phyloP scores from a whole-genome alignment of 2,329 filamentous ascomycete species.

The Albifimbria verrucaria region DNA sequence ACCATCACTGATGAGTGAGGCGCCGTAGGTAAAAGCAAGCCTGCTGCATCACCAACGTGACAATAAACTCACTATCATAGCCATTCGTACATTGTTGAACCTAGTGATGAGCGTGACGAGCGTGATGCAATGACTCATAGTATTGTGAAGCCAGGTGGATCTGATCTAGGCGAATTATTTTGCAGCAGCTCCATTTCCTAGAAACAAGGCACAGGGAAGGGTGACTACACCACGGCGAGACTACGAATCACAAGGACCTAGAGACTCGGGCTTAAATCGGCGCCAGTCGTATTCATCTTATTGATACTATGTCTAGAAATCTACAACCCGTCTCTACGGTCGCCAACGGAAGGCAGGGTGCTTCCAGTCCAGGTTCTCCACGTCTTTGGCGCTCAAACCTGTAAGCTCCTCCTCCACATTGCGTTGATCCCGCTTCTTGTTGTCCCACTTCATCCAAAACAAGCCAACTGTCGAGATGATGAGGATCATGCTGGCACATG shows the following conservation, averaged over 20 bases:
- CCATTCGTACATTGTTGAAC: too few species aligned
- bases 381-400: slow-evolving; percentile 49
- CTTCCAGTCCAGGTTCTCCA: slow-evolving; percentile 63
- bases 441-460: slow-evolving; percentile 62
- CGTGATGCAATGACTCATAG: too few species aligned
- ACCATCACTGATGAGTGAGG: neutral
- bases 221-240: too few species aligned
- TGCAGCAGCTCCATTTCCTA: too few species aligned
- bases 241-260: too few species aligned
- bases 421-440: slow-evolving; percentile 52
- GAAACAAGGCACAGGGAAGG: too few species aligned
- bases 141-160: too few species aligned
- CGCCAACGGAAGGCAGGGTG: slow-evolving; percentile 66
- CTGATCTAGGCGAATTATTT: too few species aligned
- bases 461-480: slow-evolving; percentile 46
- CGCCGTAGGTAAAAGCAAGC: neutral
- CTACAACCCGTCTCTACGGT: neutral
- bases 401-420: slow-evolving; percentile 55
- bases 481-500: slow-evolving; percentile 54
- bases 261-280: too few species aligned
- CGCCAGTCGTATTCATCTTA: too few species aligned
- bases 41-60: neutral
- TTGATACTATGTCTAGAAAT: neutral
- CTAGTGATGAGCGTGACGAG: too few species aligned
- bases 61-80: neutral